A percentile compares a stretch with the other conserved stretches of the same genome.
These are phyloP conservation scores for Phoma sp. DNA, from an alignment of 2,329 filamentous ascomycete genomes.

Conservation along the genomic window DNA sequence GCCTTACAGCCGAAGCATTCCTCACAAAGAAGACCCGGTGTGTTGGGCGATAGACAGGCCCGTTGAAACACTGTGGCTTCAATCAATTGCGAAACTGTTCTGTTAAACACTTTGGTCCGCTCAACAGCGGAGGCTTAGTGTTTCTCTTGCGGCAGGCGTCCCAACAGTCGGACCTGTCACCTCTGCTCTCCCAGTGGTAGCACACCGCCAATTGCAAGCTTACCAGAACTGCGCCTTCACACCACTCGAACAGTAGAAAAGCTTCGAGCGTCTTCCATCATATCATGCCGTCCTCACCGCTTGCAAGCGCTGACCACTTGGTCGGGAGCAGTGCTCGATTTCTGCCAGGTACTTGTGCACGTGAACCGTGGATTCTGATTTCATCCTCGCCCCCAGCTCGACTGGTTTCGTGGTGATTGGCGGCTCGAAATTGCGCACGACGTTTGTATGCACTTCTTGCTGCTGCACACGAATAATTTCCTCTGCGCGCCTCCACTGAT, in stretches of 20 bases:
- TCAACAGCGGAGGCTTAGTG: constrained; percentile 10
- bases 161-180: constrained; percentile 26
- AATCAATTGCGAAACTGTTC: not conserved
- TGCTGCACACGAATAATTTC: not conserved
- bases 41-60: not conserved
- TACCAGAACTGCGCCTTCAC: not conserved
- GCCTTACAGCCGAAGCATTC: constrained; percentile 12
- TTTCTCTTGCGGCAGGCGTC: constrained; percentile 17
- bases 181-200: constrained; percentile 10
- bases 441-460: no score
- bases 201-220: constrained; percentile 30
- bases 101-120: not conserved
- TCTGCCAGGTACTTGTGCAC: not conserved
- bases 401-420: not conserved
- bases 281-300: constrained; percentile 11
- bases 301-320: not conserved
- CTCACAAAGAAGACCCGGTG: constrained; percentile 2
- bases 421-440: not conserved
- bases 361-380: not conserved
- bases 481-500: not conserved
- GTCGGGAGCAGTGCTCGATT: not conserved
- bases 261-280: constrained; percentile 2
- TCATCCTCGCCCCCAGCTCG: not conserved
- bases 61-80: constrained; percentile 4
- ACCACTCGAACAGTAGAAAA: not conserved